Percentiles rank a stretch among this genome's conserved stretches.
Conservation (phyloP, 2,329 filamentous ascomycete species). For the Pseudocercospora eumusae region DNA sequence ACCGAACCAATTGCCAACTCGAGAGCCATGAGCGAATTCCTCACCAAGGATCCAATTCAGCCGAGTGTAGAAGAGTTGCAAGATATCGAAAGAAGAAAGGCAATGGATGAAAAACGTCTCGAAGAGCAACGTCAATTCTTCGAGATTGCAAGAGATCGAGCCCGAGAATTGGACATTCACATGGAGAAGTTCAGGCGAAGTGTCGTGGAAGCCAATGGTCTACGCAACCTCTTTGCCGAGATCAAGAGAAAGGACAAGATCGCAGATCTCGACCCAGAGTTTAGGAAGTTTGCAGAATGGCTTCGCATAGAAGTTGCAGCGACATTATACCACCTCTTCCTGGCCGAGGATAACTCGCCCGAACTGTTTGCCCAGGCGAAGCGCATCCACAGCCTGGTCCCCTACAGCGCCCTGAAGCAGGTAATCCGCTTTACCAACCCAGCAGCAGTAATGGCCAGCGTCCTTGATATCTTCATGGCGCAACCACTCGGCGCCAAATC, state of each 20-base stretch:
- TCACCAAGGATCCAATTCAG: slow-evolving; percentile 70
- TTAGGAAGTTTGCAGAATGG: slow-evolving; percentile 98
- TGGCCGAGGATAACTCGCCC: slow-evolving; percentile 96
- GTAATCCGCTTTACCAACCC: slow-evolving; percentile 96
- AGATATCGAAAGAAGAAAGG: slow-evolving; percentile 77
- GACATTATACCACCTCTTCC: slow-evolving; percentile 93
- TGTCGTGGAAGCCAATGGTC: slow-evolving; percentile 75
- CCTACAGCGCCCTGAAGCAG: slow-evolving; percentile 92
- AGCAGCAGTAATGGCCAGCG: slow-evolving; percentile 92
- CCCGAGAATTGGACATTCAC: slow-evolving; percentile 90
- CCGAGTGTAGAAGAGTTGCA: slow-evolving; percentile 78
- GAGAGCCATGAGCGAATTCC: slow-evolving; percentile 79
- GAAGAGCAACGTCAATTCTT: slow-evolving; percentile 95
- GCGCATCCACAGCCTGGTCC: slow-evolving; percentile 90
- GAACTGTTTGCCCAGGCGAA: slow-evolving; percentile 93
- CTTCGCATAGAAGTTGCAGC: slow-evolving; percentile 94
- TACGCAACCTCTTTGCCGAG: slow-evolving; percentile 89
- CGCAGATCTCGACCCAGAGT: slow-evolving; percentile 85
- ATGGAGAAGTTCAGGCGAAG: slow-evolving; percentile 80
- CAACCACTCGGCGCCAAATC: slow-evolving; percentile 91
- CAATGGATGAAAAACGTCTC: slow-evolving; percentile 81
- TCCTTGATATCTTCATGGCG: slow-evolving; percentile 91
- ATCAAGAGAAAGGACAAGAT: slow-evolving; percentile 89
- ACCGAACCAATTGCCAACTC: slow-evolving; percentile 83
- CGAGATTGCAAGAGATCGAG: slow-evolving; percentile 86